Evolutionary conservation across 768 basidiomycete species (phyloP), one percentile per base, ranked within the genome.

Genomic region (Boletus coccyginus): DNA sequence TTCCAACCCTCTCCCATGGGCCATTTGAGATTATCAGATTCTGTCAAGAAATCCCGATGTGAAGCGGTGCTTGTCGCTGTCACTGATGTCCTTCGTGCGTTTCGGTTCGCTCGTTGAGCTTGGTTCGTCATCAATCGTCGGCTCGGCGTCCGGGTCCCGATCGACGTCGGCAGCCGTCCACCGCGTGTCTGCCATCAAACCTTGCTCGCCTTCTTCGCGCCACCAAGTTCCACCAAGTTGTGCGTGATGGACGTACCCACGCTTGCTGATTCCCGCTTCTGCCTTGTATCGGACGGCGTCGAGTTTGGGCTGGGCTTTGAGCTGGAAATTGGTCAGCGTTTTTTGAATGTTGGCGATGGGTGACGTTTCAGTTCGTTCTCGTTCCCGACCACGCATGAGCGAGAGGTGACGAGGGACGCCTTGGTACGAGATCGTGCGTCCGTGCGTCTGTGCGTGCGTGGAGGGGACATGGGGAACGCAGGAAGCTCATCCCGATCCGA

Each of bases 271-370:
- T 17, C 86, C 87, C 19, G 86, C 87, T 67, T 88, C 87, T 0
- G 86, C 87, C 69, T 88, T 88, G 69, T 81, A 88, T 57, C 84
- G 72, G 27, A 84, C 86, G 32, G 81, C 80, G 54, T 88, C 86
- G 27, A 87, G 65, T 43, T 73, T 78, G 0, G 85, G 85, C 63
- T 82, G 78, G 13, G 75, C 75, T 19, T 63, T 66, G 50, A 70
- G 66, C n/a, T 73, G 73, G 10, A 78, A 62, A 33, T 65, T 64
- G 11, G 63, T 73, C 46, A 83, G 60, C 53, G 79, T 79, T 29
- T 74, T 72, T 59, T 81, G 79, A 35, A 85, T 67, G 47, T 67
- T 66, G 32, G 74, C 67, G 8, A 79, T 68, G 24, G 74, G 68
- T 3, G 75, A 72, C 49, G 61, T 64, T 39, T 62, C 69, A 52